A percentile compares a stretch with the other conserved stretches of the same genome.
Evolutionary conservation across 106 monocot species (phyloP).

Genomic region (Platanthera guangdongensis): DNA sequence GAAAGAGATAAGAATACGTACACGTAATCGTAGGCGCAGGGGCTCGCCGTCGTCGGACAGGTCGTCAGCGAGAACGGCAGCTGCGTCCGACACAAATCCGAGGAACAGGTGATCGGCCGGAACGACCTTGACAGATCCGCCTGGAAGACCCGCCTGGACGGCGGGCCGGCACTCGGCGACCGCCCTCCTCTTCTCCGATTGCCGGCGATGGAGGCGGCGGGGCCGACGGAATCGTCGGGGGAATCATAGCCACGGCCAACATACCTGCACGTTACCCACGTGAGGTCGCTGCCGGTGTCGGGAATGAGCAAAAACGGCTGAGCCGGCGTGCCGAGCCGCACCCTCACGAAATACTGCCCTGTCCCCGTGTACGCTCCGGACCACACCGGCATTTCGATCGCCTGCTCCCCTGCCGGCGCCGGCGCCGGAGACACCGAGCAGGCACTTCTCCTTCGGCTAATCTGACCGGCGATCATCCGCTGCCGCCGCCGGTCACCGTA

Average conservation of each 20-base stretch:
- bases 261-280: constrained; percentile 74
- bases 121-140: constrained; percentile 49
- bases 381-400: constrained; percentile 63
- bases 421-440: not conserved
- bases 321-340: constrained; percentile 90
- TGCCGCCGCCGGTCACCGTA: constrained; percentile 3
- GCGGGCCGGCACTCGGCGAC: not conserved
- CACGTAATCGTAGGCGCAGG: constrained; percentile 76
- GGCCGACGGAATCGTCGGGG: not conserved
- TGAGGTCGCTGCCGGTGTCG: constrained; percentile 95
- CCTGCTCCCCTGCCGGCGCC: not conserved
- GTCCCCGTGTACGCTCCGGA: constrained; percentile 71
- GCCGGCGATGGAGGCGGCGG: not conserved
- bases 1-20: constrained; percentile 17
- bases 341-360: constrained; percentile 73
- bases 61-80: constrained; percentile 58
- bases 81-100: constrained; percentile 34
- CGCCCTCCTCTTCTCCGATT: not conserved
- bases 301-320: constrained; percentile 53
- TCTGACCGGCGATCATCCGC: constrained; percentile 3
- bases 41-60: constrained; percentile 43
- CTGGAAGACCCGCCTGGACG: constrained; percentile 23
- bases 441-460: not conserved
- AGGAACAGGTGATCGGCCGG: constrained; percentile 50
- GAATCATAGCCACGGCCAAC: not conserved